phyloP scores from a whole-genome alignment of 257 asterid genomes.

The Solanum corneliomulleri region DNA sequence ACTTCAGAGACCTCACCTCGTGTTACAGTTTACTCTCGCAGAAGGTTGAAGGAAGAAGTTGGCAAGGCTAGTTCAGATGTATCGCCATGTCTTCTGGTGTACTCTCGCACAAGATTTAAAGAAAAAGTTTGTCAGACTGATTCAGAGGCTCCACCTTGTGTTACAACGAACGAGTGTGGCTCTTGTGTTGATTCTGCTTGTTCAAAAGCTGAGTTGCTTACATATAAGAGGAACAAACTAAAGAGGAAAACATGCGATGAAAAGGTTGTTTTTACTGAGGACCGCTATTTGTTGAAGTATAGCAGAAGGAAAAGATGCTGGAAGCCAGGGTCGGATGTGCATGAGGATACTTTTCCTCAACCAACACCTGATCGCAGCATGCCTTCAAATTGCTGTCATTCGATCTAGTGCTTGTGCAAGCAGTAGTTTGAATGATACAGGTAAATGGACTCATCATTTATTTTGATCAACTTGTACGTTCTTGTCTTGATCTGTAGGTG shows the following conservation, averaged over 20 bases:
- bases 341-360: not conserved
- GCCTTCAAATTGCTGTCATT: slow-evolving; percentile 15
- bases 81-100: not conserved
- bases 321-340: slow-evolving; percentile 3
- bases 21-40: not conserved
- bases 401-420: slow-evolving; percentile 4
- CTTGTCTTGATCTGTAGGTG: not conserved
- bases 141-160: not conserved
- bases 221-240: slow-evolving; percentile 29
- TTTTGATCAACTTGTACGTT: not conserved
- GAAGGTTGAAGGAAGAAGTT: not conserved
- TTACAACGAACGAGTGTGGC: not conserved
- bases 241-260: slow-evolving; percentile 28
- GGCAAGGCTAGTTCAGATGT: not conserved
- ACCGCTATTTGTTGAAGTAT: slow-evolving; percentile 37
- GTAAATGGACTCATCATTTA: slow-evolving; percentile 12
- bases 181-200: not conserved
- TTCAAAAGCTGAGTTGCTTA: not conserved
- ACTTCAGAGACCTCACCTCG: not conserved
- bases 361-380: slow-evolving; percentile 10
- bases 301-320: slow-evolving; percentile 23
- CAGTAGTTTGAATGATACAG: slow-evolving; percentile 13
- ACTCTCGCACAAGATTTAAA: not conserved
- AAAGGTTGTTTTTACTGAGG: not conserved
- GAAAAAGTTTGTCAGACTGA: not conserved